Evolutionary conservation across 306 rosid genomes (phyloP).

Genomic region (Mucuna pruriens): DNA sequence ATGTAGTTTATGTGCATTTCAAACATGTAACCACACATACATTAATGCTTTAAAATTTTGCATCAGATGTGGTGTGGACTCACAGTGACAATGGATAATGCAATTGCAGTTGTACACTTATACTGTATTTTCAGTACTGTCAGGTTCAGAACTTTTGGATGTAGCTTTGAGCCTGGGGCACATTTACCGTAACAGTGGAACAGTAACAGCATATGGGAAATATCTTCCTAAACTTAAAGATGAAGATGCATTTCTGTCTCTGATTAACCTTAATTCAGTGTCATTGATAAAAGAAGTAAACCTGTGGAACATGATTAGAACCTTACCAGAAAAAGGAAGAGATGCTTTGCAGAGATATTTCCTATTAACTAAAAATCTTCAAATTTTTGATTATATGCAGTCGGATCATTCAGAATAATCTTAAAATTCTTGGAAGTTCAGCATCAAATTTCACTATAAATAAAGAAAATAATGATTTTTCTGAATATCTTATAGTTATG

Average conservation of each 20-base stretch:
- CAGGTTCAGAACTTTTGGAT: conserved; percentile 6
- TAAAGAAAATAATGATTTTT: background rate
- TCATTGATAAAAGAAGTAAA: background rate
- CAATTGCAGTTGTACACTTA: conserved; percentile 13
- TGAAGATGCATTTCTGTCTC: background rate
- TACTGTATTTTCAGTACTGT: conserved; percentile 8
- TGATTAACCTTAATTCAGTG: background rate
- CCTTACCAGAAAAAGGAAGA: background rate
- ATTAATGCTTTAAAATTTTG: too few species aligned
- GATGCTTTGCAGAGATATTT: background rate
- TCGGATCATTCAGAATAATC: background rate
- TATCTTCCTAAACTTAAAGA: background rate
- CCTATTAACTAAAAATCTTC: background rate
- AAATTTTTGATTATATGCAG: conserved; percentile 5
- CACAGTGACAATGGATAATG: too few species aligned
- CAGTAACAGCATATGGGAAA: background rate
- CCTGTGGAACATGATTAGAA: background rate
- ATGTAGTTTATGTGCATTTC: too few species aligned
- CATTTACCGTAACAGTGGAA: background rate
- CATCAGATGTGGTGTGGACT: too few species aligned
- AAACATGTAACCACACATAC: too few species aligned
- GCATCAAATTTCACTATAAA: background rate
- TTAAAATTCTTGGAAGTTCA: background rate
- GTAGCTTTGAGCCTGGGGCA: background rate
- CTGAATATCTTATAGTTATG: background rate